Conservation (phyloP, 2,329 filamentous ascomycete genomes). For the Botrytis galanthina region DNA sequence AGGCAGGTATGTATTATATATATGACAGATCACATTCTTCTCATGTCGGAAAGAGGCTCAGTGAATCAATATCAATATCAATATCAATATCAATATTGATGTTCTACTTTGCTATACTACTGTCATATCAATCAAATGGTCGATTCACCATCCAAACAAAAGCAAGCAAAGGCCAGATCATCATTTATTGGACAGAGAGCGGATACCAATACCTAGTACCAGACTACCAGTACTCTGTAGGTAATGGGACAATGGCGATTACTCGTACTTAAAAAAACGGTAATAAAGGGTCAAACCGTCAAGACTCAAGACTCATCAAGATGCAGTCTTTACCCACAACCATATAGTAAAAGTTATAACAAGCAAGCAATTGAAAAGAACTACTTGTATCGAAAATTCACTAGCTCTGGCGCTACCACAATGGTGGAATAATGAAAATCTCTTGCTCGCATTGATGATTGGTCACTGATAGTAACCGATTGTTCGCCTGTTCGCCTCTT, state of each 20-base stretch:
- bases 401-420: not conserved
- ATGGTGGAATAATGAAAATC: constrained; percentile 1
- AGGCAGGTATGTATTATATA: no score
- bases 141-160: not conserved
- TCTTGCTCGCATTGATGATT: not conserved
- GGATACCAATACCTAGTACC: not conserved
- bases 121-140: no score
- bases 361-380: no score
- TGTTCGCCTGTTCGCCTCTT: not conserved
- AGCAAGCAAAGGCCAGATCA: constrained; percentile 14
- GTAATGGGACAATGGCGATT: no score
- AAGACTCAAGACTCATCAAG: no score
- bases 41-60: not conserved
- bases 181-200: not conserved
- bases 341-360: no score
- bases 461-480: not conserved
- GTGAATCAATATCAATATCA: not conserved
- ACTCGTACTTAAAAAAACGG: no score
- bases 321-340: no score
- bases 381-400: not conserved
- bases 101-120: no score
- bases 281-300: no score
- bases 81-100: not conserved
- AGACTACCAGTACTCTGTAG: no score
- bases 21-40: not conserved